Evolutionary conservation across 768 basidiomycete genomes (phyloP), one percentile per base, ranked within the genome.

Genomic region (Russula griseocarnosa): DNA sequence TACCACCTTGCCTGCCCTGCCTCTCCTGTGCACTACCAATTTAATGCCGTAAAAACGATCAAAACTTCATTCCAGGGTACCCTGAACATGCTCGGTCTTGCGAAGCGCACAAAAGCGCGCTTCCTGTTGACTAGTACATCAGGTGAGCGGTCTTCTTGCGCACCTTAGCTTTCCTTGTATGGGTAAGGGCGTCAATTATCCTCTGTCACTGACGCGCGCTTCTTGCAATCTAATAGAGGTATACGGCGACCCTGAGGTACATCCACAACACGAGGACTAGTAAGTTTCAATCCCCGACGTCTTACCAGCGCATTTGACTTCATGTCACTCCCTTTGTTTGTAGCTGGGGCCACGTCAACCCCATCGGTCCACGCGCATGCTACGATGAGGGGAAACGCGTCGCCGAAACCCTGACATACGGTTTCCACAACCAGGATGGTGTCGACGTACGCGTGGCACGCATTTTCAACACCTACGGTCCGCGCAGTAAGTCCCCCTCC

Each of bases 341-440:
- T 61, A 94, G 92, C 76, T 97, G 94, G 94, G 95, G 94, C 53
- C 88, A 98, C 76, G 97, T 99, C 72, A 99, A 99, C 80, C 94
- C 94, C 49, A 97, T 95, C 70, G 97, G 97, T 26, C 92, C 92
- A 64, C 91, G 97, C 66, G 95, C 96, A n/a, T 99, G 97, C 76
- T 99, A 99, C 73, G 97, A 99, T 72, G 97, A 99, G 77, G 97
- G 97, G 55, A 99, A 99, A 79, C 94, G 97, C 70, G 96, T 98
- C 44, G 96, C 97, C 46, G 97, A 99, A 78, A 97, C 96, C 20
- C 77, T 99, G 68, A 95, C 96, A 8, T 99, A 98, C 72, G 95
- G 95, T 46, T 98, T 90, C 81, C 89, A 92, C 68, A 82, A 90
- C 63, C 97, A 97, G 74, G 94, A 98, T 72, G 86, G 87, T 60